A percentile compares a stretch with the other conserved stretches of the same genome.
Evolutionary conservation across 805 yeast species (phyloP).

Genomic region (Priceomyces medius): DNA sequence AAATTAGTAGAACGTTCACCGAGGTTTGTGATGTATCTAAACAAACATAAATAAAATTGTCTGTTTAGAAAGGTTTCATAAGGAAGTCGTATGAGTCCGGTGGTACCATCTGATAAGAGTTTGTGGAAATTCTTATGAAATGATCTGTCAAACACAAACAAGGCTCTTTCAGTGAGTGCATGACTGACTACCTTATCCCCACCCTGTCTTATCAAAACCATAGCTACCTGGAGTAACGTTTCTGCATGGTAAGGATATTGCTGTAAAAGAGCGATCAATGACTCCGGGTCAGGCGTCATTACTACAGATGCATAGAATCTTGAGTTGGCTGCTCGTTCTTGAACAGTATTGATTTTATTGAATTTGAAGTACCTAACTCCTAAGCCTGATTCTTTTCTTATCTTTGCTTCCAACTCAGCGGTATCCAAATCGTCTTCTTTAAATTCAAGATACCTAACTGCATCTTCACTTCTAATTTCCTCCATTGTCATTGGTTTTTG

Average conservation of each 20-base stretch:
- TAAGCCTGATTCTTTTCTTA: constrained; percentile 28
- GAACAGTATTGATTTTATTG: constrained; percentile 30
- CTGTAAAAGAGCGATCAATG: constrained; percentile 57
- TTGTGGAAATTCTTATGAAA: constrained; percentile 58
- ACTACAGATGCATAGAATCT: constrained; percentile 64
- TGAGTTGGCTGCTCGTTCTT: constrained; percentile 42
- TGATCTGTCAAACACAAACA: constrained; percentile 77
- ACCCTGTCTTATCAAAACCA: constrained; percentile 73
- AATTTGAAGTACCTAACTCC: constrained; percentile 62
- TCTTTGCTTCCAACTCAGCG: constrained; percentile 27
- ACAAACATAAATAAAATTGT: constrained; percentile 70
- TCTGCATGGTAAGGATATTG: constrained; percentile 73
- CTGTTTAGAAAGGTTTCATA: constrained; percentile 74
- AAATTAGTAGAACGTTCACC: constrained; percentile 74
- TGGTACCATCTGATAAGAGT: constrained; percentile 44
- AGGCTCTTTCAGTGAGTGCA: constrained; percentile 72
- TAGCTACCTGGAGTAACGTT: constrained; percentile 75
- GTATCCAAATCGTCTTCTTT: constrained; percentile 32
- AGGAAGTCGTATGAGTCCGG: constrained; percentile 66
- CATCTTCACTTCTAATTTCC: constrained; percentile 42
- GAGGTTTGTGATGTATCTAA: constrained; percentile 66
- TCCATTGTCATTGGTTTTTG: constrained; percentile 63
- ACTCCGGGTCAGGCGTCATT: constrained; percentile 76
- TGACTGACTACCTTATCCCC: constrained; percentile 65
- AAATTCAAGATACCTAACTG: constrained; percentile 32